These are phyloP conservation scores for Evernia prunastri DNA, from an alignment of 495 filamentous ascomycete species.

Conservation along the genomic window DNA sequence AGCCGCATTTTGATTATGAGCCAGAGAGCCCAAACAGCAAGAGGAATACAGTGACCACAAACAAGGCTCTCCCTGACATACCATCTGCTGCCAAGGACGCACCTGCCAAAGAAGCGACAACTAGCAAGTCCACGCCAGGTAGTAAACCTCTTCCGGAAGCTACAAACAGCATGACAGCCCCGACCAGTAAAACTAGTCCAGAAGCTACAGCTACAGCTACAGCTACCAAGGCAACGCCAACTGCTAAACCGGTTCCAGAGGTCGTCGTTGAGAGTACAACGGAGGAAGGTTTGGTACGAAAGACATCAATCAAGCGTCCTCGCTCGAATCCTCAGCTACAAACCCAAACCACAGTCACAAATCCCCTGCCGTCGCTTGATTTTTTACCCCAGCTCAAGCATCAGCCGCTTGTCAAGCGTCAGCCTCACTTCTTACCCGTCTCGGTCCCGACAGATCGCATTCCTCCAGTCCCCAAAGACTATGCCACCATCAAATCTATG, in stretches of 20 bases:
- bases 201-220: too few relatives aligned
- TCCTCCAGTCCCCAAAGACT: conserved; percentile 17
- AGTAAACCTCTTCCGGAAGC: conserved; percentile 12
- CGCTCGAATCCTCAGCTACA: conserved; percentile 28
- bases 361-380: conserved; percentile 23
- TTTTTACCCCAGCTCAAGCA: conserved; percentile 30
- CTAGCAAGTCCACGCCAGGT: conserved; percentile 1
- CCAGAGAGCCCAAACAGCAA: conserved; percentile 3
- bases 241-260: conserved; percentile 10
- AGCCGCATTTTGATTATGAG: neutral
- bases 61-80: neutral
- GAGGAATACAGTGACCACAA: neutral
- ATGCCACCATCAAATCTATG: conserved; percentile 12
- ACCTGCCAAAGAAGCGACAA: neutral
- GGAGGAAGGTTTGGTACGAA: conserved; percentile 22
- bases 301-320: conserved; percentile 27
- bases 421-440: conserved; percentile 14
- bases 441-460: neutral
- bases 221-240: conserved; percentile 8
- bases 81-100: neutral
- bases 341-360: conserved; percentile 15
- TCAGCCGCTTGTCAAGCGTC: conserved; percentile 25
- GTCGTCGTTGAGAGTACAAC: conserved; percentile 21
- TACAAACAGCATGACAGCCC: too few relatives aligned
- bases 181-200: too few relatives aligned